Base-by-base conservation (phyloP, 129 eudicot species). In the Silybum marianum region DNA sequence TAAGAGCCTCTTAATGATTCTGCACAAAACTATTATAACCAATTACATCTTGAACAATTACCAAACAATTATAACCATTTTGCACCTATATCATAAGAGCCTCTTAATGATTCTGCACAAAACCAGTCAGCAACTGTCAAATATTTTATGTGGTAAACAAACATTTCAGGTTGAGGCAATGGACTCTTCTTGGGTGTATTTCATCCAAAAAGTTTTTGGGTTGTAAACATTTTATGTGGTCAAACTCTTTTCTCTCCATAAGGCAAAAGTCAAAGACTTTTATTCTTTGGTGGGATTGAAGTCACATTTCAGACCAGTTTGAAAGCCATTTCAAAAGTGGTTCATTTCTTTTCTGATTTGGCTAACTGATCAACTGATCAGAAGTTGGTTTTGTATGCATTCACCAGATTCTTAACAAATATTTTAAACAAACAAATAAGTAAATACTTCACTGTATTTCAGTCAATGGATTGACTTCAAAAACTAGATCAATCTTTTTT, bases 391-490 rank as follows among this genome's bases (percentile, higher is more conserved):
- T 40, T 9, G 21, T 16, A 14, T 16, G 63, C 63, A 26, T 32
- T 24, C 74, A 78, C 28, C 68, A 18, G 25, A 69, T n/a, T 30
- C 76, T 67, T 70, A 44, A 3, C 4, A n/a, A 62, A 19, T 6
- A 22, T 39, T 12, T 42, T 19, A 51, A 23, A 70, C 39, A 66
- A 16, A 58, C 54, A 58, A 38, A 82, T 60, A 65, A 28, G 36
- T 54, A n/a, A 4, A 77, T 26, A 71, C 68, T 12, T 32, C 32
- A 48, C 24, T 70, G 21, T n/a, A 30, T 13, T 0, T 12, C 62
- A 82, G 86, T 86, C 84, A 82, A 78, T 44, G 40, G 36, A 62
- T 69, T 74, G 75, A 82, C 81, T 68, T 40, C 11, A 77, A 58
- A 73, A 12, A 32, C 54, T 16, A 44, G 34, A 77, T 63, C 74